Base-by-base conservation (phyloP, 2,329 filamentous ascomycete genomes). In the Cladosporium sphaerospermum region DNA sequence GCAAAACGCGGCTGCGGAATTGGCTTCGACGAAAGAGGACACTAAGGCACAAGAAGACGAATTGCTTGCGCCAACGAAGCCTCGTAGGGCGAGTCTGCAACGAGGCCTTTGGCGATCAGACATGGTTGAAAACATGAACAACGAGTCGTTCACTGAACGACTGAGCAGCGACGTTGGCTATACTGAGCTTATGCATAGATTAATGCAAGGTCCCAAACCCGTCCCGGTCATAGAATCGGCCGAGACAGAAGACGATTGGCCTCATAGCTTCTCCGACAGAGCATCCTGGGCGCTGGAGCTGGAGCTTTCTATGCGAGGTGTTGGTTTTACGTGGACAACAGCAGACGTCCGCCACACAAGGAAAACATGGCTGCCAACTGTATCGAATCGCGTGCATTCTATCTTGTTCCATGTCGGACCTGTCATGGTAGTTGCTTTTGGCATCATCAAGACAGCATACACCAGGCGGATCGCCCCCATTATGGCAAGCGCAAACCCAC, bases 311-410 rank as follows among this genome's bases (percentile, higher is more conserved):
- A 75, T 75, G 72, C 66, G 72, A 11, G 72, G 72, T 14, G 69
- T 71, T 6, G 72, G 72, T 39, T 74, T 75, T 58, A 73, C 71
- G 0, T 74, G 71, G 72, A 72, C 69, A 16, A 74, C 71, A 2
- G 72, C 72, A 5, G 72, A 75, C 51, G 71, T 74, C 2, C 66
- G 72, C 9, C 72, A 75, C 56, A 72, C 71, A 4, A 67, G 67
- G 32, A 69, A 70, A 57, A 74, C 71, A 0, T 74, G 72, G 72
- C 58, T 73, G 4, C 72, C 72, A 0, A 73, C 68, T 2, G 63
- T 70, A 8, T 52, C 57, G 14, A 71, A 73, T 48, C 64, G 72
- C 5, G 39, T 71, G 9, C 72, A 75, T 54, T 71, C 68, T 45
- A 70, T 74, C 23, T 41, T 68, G 13, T 61, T 72, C 11, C 69